Base-by-base conservation (phyloP, 257 asterid genomes). In the Gentiana straminea region DNA sequence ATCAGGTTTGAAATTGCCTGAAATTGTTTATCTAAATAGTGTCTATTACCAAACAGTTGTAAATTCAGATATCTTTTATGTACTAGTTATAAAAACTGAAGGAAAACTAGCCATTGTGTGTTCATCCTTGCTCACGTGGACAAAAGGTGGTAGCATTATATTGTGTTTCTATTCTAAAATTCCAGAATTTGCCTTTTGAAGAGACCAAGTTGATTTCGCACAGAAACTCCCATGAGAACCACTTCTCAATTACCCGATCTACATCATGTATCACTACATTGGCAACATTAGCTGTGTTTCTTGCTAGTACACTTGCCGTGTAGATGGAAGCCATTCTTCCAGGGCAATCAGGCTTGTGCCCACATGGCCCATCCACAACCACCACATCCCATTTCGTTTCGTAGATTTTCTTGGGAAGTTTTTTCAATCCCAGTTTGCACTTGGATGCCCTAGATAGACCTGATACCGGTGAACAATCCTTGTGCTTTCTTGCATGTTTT, bases 161-260 rank as follows among this genome's bases (percentile, higher is more conserved):
- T 49, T 54, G 63, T 63, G 56, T 59, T 5, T 3, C 33, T 56
- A 86, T 63, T 41, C 66, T 61, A 66, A 86, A 89, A 75, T 75
- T 75, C 93, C 92, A 78, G 79, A 89, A 79, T 62, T 81, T 79
- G 13, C 93, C 97, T 75, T 83, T 89, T 4, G 95, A 83, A 37
- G 93, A 79, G 58, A 83, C 77, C 73, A 86, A 70, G 52, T 89
- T 83, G 48, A 61, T 70, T 54, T 86, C 94, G 57, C 97, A 89
- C 74, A 89, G 66, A 53, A 79, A 86, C 73, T 89, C 95, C 97
- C 94, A 58, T 2, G 97, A 78, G 67, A 79, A 89, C 97, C 95
- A 89, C 65, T 71, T 86, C 68, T 89, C 95, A 33, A 89, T 84
- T 86, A 75, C 81, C 35, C 93, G 54, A 79, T 86, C 74, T 33